phyloP scores from a whole-genome alignment of 305 asterid genomes.

The Solanum hybrid region DNA sequence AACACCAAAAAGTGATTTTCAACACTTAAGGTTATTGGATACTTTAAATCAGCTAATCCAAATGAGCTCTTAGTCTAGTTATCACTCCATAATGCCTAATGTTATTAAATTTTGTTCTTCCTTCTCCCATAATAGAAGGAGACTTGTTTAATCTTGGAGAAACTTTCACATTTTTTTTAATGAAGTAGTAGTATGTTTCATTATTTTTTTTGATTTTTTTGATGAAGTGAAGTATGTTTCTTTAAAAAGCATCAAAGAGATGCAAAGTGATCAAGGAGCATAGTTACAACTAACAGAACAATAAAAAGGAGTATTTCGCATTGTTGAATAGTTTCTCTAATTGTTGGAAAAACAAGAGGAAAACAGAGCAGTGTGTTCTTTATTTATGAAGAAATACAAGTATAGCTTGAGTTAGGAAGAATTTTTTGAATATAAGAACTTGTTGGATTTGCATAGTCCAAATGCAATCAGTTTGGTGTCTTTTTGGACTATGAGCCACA shows the following conservation, averaged over 20 bases:
- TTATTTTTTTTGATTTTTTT: too few relatives aligned
- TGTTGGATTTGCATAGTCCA: not conserved
- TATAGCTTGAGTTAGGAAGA: not conserved
- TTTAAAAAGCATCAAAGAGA: not conserved
- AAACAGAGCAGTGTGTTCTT: not conserved
- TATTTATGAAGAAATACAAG: not conserved
- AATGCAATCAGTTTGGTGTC: not conserved
- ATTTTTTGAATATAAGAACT: not conserved
- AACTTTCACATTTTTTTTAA: not conserved
- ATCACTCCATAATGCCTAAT: not conserved
- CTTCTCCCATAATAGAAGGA: not conserved
- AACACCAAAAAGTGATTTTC: not conserved
- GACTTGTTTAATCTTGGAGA: not conserved
- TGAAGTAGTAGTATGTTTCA: not conserved
- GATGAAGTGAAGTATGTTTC: not conserved
- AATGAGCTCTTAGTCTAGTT: not conserved
- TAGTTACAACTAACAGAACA: not conserved
- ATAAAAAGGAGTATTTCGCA: not conserved
- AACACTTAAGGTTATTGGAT: not conserved
- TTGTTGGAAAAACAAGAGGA: not conserved
- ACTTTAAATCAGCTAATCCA: not conserved
- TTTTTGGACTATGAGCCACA: not conserved
- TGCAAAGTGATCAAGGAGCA: not conserved
- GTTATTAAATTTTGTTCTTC: not conserved
- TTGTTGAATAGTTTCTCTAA: not conserved